Conservation (phyloP, 371 early-diverging fungal species). For the Lichtheimia corymbifera region DNA sequence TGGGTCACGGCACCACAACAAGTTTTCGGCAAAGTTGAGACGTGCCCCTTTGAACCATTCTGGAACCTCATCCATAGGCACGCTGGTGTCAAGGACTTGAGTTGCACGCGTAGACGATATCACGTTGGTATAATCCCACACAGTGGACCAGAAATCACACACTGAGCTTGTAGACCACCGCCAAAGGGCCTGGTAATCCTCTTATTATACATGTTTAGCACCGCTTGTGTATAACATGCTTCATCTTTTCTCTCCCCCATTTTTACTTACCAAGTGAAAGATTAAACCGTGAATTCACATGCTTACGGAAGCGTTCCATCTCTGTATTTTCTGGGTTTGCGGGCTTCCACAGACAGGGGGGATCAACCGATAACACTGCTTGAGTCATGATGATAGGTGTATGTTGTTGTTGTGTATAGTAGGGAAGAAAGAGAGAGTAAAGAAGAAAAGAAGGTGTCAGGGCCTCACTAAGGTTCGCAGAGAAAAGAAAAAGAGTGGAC, state of each 20-base stretch:
- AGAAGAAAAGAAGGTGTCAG: background rate
- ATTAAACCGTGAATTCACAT: slow-evolving; percentile 62
- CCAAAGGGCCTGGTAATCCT: slow-evolving; percentile 72
- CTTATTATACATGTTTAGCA: slow-evolving; percentile 27
- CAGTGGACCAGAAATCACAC: slow-evolving; percentile 83
- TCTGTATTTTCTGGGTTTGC: slow-evolving; percentile 49
- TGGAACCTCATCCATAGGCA: slow-evolving; percentile 83
- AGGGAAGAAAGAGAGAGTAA: background rate
- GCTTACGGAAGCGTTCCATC: slow-evolving; percentile 68
- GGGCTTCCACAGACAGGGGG: slow-evolving; percentile 66
- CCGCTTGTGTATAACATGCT: background rate
- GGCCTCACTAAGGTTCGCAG: background rate
- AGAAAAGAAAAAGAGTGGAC: slow-evolving; percentile 2
- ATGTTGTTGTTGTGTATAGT: no score
- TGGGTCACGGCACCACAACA: slow-evolving; percentile 66
- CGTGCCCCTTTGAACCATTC: slow-evolving; percentile 87
- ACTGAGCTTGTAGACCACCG: slow-evolving; percentile 79
- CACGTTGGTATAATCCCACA: slow-evolving; percentile 85
- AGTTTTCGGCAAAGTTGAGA: slow-evolving; percentile 93
- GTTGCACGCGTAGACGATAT: slow-evolving; percentile 46
- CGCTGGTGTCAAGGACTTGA: slow-evolving; percentile 64
- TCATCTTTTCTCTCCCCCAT: background rate
- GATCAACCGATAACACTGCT: slow-evolving; percentile 16
- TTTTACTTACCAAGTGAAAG: slow-evolving; percentile 52
- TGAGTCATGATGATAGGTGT: no score